phyloP scores from a whole-genome alignment of 305 asterid species.

The Withania somnifera region DNA sequence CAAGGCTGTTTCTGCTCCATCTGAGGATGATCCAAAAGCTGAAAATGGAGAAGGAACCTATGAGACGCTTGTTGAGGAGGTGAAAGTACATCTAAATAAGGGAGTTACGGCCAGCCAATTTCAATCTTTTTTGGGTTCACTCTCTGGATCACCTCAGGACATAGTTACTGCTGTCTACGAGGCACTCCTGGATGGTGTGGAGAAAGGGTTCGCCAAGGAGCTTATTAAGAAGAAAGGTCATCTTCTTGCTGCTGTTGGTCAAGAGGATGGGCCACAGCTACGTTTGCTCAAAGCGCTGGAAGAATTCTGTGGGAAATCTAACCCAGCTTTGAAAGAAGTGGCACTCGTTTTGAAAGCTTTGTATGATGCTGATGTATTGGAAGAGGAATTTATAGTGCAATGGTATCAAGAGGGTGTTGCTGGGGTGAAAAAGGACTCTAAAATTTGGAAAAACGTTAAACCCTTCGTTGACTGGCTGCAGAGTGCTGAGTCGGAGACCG shows the following conservation, averaged over 20 bases:
- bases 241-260: constrained; percentile 20
- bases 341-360: constrained; percentile 35
- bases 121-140: constrained; percentile 9
- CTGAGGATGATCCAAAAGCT: neutral
- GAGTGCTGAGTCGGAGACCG: constrained; percentile 35
- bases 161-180: constrained; percentile 24
- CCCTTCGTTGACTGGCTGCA: constrained; percentile 43
- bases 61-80: constrained; percentile 14
- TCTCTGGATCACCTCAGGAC: constrained; percentile 22
- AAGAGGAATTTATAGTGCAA: constrained; percentile 33
- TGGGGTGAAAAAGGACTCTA: constrained; percentile 14
- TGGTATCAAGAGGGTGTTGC: constrained; percentile 28
- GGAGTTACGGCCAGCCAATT: constrained; percentile 15
- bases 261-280: constrained; percentile 11
- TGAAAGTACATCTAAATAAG: constrained; percentile 10
- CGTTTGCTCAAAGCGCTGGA: constrained; percentile 20
- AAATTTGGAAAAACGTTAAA: constrained; percentile 32
- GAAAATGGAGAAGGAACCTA: constrained; percentile 4
- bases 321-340: constrained; percentile 24
- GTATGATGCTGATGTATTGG: constrained; percentile 36
- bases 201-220: constrained; percentile 25
- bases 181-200: constrained; percentile 23
- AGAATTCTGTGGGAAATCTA: constrained; percentile 21
- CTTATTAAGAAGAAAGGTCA: constrained; percentile 15
- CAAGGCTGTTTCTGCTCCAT: constrained; percentile 1